Evolutionary conservation across 257 asterid species (phyloP), one percentile per base, ranked within the genome.

Genomic region (Asclepias syriaca): DNA sequence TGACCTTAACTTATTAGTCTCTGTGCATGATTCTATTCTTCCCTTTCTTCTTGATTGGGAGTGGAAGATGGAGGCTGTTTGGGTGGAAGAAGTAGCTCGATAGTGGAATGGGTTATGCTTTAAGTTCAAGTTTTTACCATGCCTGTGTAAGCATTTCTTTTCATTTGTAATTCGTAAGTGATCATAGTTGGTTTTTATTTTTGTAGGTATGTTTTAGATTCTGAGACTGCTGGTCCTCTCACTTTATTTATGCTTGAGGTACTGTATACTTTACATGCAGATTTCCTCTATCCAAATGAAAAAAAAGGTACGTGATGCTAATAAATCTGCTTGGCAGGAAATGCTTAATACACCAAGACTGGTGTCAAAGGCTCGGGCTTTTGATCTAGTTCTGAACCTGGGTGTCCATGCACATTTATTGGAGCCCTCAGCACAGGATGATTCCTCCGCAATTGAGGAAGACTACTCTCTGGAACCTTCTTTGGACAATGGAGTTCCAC

Each of bases 331-430:
- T 76, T 83, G 67, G 82, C 81, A 95, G 99, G 99, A 90, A 85
- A 95, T 95, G 96, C 86, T 92, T 64, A 84, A 81, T 89, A 86
- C 98, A 79, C 86, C 98, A 68, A 85, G 74, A 68, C 82, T 86
- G 81, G 90, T 81, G 82, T 95, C 99, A 76, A 95, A 90, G 76
- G 72, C 92, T 78, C 89, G 97, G 77, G 99, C 97, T 77, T 95
- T 95, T 82, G 99, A 95, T 88, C 81, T 95, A 77, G 87, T 95
- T 74, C 84, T 95, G 53, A 92, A 95, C 85, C 99, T 95, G 58
- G 99, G 98, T 72, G 98, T 95, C 81, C 99, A 92, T 81, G 96
- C 98, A 18, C 98, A 95, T 84, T 79, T 95, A 58, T 84, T 95
- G 87, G 99, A 95, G 87, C 99, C 99, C 66, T 96, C 96, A 76